phyloP scores from a whole-genome alignment of 169 alveolate genomes.

The Babesia sp. region DNA sequence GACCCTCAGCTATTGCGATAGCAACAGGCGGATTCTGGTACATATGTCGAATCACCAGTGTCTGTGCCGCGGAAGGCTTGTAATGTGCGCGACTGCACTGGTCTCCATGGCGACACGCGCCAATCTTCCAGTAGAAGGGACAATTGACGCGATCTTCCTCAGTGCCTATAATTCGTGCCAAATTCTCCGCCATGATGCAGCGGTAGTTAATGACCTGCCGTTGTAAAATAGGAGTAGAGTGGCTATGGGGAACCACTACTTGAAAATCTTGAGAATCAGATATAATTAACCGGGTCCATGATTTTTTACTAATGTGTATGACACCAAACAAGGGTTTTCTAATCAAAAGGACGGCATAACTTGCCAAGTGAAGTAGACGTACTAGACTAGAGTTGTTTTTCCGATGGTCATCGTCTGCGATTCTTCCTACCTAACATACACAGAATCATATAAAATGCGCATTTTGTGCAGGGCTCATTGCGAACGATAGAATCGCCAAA shows the following conservation, averaged over 20 bases:
- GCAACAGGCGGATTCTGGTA: constrained; percentile 98
- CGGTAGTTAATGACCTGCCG: neutral
- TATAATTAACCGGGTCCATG: too few relatives aligned
- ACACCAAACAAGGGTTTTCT: too few relatives aligned
- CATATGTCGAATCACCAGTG: constrained; percentile 95
- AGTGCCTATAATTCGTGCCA: constrained; percentile 97
- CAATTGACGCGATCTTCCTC: constrained; percentile 99
- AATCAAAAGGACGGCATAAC: too few relatives aligned
- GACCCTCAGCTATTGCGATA: constrained; percentile 98
- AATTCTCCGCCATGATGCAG: constrained; percentile 95
- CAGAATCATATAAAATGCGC: too few relatives aligned
- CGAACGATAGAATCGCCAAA: too few relatives aligned
- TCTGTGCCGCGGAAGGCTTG: constrained; percentile 95
- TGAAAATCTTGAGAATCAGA: neutral
- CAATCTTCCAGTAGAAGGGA: constrained; percentile 99
- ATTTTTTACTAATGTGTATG: too few relatives aligned
- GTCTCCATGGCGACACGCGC: constrained; percentile 99
- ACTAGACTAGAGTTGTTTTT: too few relatives aligned
- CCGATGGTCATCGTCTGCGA: too few relatives aligned
- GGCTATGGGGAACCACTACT: constrained; percentile 9
- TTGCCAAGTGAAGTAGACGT: too few relatives aligned
- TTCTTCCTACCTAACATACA: too few relatives aligned
- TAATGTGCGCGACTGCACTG: constrained; percentile 98
- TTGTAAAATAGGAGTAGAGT: neutral
- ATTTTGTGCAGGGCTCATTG: too few relatives aligned